A percentile compares a stretch with the other conserved stretches of the same genome.
phyloP scores from a whole-genome alignment of 208 protist genomes.

The Balamuthia mandrillaris region DNA sequence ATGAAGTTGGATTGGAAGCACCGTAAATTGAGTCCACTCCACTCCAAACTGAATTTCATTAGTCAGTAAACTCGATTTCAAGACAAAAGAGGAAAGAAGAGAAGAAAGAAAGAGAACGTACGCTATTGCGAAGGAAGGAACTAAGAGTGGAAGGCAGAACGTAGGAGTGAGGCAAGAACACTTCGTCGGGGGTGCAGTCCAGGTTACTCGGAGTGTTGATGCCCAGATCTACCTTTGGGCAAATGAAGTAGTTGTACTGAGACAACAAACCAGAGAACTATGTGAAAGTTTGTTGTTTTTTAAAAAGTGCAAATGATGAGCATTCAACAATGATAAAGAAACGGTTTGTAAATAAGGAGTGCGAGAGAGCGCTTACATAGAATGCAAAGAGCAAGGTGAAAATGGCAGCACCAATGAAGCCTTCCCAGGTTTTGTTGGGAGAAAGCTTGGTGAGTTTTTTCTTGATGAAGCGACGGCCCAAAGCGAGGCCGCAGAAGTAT shows the following conservation, averaged over 20 bases:
- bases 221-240: slow-evolving; percentile 51
- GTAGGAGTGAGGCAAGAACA: no score
- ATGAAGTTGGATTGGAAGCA: slow-evolving; percentile 85
- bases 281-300: slow-evolving; percentile 8
- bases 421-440: slow-evolving; percentile 82
- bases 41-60: no score
- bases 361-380: no score
- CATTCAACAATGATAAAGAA: neutral
- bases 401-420: slow-evolving; percentile 73
- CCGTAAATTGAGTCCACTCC: no score
- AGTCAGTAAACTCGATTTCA: no score
- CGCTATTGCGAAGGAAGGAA: no score
- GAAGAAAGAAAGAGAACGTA: no score
- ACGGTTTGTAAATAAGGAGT: no score
- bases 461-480: slow-evolving; percentile 45
- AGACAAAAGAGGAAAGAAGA: no score
- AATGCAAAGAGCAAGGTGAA: slow-evolving; percentile 66
- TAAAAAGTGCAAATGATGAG: neutral
- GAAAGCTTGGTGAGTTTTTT: slow-evolving; percentile 70
- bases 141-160: no score
- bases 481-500: no score
- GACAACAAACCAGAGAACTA: slow-evolving; percentile 36
- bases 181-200: neutral
- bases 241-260: slow-evolving; percentile 41
- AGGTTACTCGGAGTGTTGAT: neutral